Conservation (phyloP, 352 stramenopile species). For the Pythium brachiatum region DNA sequence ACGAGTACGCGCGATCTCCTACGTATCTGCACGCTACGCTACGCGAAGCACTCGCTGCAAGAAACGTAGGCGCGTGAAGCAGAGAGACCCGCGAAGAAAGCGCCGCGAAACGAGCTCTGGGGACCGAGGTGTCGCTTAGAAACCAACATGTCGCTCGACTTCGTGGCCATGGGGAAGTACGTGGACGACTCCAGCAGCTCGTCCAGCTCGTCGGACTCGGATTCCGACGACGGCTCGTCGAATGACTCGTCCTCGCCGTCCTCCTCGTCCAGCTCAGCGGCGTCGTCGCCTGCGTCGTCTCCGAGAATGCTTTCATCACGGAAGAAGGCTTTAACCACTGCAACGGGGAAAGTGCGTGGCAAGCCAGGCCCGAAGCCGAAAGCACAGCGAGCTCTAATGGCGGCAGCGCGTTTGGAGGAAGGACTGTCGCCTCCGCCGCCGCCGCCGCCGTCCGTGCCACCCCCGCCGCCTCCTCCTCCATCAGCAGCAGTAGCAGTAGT, state of each 20-base stretch:
- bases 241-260: constrained; percentile 47
- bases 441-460: constrained; percentile 29
- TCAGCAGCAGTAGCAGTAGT: constrained; percentile 1
- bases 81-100: neutral
- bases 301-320: constrained; percentile 7
- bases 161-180: constrained; percentile 80
- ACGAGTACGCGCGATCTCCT: constrained; percentile 3
- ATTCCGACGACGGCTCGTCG: constrained; percentile 50
- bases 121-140: neutral
- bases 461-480: constrained; percentile 31
- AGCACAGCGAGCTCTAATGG: neutral
- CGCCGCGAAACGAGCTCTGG: neutral
- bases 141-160: constrained; percentile 61
- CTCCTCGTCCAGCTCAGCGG: constrained; percentile 22
- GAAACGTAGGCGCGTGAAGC: neutral
- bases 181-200: constrained; percentile 74
- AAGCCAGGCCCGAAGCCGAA: constrained; percentile 23
- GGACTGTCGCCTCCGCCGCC: constrained; percentile 24
- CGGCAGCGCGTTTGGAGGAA: constrained; percentile 17
- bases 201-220: constrained; percentile 65
- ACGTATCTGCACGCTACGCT: neutral
- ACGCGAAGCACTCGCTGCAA: neutral
- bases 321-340: constrained; percentile 23
- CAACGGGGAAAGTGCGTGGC: constrained; percentile 9
- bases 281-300: constrained; percentile 23